Conservation (phyloP, 2,329 filamentous ascomycete genomes). For the Fusarium redolens region DNA sequence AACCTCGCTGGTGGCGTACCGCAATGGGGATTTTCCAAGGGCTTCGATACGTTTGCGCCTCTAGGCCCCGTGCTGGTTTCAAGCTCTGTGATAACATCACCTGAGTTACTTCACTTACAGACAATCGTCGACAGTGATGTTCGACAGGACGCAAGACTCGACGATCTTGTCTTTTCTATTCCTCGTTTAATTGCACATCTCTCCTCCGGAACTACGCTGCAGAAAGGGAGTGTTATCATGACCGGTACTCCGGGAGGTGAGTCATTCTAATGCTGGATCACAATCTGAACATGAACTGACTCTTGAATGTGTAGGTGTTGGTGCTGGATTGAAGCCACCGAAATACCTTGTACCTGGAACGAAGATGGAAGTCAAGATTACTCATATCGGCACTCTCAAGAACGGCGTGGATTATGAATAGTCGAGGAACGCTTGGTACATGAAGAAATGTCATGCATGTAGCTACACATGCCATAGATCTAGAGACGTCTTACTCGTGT, state of each 20-base stretch:
- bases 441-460: rapidly evolving
- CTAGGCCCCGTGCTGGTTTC: constrained; percentile 62
- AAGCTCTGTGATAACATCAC: constrained; percentile 55
- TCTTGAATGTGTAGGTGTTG: constrained; percentile 50
- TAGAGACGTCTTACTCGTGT: no score
- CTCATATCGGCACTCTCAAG: constrained; percentile 52
- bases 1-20: constrained; percentile 61
- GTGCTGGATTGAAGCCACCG: constrained; percentile 56
- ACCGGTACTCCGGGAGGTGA: constrained; percentile 55
- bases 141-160: constrained; percentile 55
- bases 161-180: constrained; percentile 59
- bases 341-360: constrained; percentile 54
- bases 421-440: rapidly evolving
- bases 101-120: constrained; percentile 54
- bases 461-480: not conserved
- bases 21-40: constrained; percentile 68
- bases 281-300: not conserved
- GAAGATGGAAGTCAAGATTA: constrained; percentile 53
- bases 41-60: constrained; percentile 67
- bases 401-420: not conserved
- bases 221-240: constrained; percentile 58
- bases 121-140: constrained; percentile 61
- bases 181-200: constrained; percentile 52
- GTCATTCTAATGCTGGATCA: rapidly evolving
- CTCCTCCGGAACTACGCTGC: constrained; percentile 56